Evolutionary conservation across 192 early-diverging fungal genomes (phyloP).

Genomic region (Podila epicladia): DNA sequence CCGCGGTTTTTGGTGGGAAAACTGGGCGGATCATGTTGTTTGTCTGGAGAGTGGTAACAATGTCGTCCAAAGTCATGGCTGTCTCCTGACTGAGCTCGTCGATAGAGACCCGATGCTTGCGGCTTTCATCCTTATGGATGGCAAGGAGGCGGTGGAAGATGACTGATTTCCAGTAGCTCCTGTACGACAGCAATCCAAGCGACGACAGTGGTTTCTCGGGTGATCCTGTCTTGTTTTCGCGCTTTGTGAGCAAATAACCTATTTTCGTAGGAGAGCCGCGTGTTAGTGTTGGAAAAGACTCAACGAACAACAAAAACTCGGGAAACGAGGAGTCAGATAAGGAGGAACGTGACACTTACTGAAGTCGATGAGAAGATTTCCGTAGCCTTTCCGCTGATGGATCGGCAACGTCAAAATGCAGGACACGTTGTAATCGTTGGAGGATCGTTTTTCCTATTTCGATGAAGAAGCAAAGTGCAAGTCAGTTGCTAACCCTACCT

Average conservation of each 20-base stretch:
- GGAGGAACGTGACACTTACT: slow-evolving; percentile 62
- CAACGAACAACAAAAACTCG: background rate
- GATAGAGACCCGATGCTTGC: slow-evolving; percentile 44
- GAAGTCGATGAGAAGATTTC: slow-evolving; percentile 93
- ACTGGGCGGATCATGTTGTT: slow-evolving; percentile 58
- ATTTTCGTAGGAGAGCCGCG: background rate
- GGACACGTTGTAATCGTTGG: slow-evolving; percentile 89
- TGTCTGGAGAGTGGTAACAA: slow-evolving; percentile 78
- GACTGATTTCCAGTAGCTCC: slow-evolving; percentile 86
- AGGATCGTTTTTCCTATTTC: slow-evolving; percentile 82
- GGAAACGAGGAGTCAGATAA: background rate
- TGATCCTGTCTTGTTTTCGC: slow-evolving; percentile 80
- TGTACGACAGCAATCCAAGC: slow-evolving; percentile 87
- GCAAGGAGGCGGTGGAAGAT: slow-evolving; percentile 74
- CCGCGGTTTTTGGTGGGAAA: slow-evolving; percentile 24
- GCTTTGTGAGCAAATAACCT: slow-evolving; percentile 85
- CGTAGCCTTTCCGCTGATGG: slow-evolving; percentile 91
- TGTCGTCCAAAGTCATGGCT: slow-evolving; percentile 83
- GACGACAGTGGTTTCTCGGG: slow-evolving; percentile 94
- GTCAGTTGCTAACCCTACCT: background rate
- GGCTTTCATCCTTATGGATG: slow-evolving; percentile 28
- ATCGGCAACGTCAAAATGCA: slow-evolving; percentile 93
- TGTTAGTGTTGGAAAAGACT: background rate
- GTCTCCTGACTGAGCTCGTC: slow-evolving; percentile 73
- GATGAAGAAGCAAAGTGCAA: background rate